Evolutionary conservation across 495 filamentous ascomycete species (phyloP).

Genomic region (Rusavskia elegans): DNA sequence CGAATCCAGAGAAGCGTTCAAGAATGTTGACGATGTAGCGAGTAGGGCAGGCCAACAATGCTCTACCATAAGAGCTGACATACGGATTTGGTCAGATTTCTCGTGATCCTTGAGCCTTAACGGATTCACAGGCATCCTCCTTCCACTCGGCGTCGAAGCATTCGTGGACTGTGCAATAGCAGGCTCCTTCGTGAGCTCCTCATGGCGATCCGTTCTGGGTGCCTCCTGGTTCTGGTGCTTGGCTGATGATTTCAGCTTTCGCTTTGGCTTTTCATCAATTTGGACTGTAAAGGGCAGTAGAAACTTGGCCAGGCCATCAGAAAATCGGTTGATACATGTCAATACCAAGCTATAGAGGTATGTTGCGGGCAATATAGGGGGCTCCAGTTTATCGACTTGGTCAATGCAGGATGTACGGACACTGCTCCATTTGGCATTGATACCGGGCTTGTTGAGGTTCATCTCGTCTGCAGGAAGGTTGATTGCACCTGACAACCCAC

Average conservation of each 20-base stretch:
- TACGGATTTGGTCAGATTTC: conserved; percentile 49
- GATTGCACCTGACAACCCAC: conserved; percentile 77
- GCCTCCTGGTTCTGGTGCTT: background rate
- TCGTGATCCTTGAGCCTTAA: conserved; percentile 55
- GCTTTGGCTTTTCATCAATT: conserved; percentile 35
- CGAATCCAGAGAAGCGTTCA: conserved; percentile 82
- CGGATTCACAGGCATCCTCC: conserved; percentile 61
- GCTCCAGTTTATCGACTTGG: conserved; percentile 80
- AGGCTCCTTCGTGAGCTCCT: too few relatives aligned
- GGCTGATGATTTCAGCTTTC: conserved; percentile 8
- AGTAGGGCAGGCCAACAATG: conserved; percentile 92
- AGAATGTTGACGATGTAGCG: conserved; percentile 84
- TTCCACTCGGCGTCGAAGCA: conserved; percentile 18
- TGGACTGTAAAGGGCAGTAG: conserved; percentile 78
- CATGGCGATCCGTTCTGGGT: background rate
- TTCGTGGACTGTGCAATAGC: background rate
- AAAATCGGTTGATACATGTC: conserved; percentile 72
- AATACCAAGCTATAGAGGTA: conserved; percentile 86
- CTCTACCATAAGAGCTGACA: conserved; percentile 67
- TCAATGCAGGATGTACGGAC: conserved; percentile 82
- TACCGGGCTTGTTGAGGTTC: conserved; percentile 49
- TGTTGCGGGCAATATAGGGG: conserved; percentile 71
- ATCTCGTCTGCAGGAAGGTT: conserved; percentile 52
- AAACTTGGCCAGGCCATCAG: conserved; percentile 84
- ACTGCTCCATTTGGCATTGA: conserved; percentile 81